Percentiles rank a stretch among this genome's conserved stretches.
Conservation (phyloP, 2,329 filamentous ascomycete genomes). For the Diatrype stigma region DNA sequence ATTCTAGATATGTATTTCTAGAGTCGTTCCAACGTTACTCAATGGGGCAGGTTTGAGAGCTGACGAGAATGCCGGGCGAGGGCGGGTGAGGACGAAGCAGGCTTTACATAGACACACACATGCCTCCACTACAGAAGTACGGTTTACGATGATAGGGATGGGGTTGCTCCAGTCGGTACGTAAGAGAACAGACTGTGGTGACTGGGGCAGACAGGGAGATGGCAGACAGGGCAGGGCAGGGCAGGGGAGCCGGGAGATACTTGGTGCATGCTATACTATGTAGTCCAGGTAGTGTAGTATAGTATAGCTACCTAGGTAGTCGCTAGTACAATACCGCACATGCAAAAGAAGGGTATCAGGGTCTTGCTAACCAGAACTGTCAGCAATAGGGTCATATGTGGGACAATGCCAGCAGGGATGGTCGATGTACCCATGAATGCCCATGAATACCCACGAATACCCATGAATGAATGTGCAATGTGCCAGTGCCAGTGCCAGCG, state of each 20-base stretch:
- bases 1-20: not conserved
- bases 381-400: slow-evolving; percentile 19
- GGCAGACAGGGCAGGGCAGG: not conserved
- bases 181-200: slow-evolving; percentile 4
- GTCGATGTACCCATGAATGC: not conserved
- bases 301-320: not conserved
- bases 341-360: slow-evolving; percentile 22
- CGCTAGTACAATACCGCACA: not conserved
- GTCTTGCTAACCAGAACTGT: slow-evolving; percentile 22
- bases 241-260: not conserved
- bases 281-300: not conserved
- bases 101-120: slow-evolving; percentile 23
- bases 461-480: not conserved
- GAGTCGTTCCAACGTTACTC: not conserved
- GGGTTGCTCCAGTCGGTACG: slow-evolving; percentile 19
- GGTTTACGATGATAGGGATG: slow-evolving; percentile 20
- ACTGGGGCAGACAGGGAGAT: not conserved
- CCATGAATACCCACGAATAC: too few relatives aligned
- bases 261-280: not conserved
- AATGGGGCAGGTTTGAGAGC: slow-evolving; percentile 5
- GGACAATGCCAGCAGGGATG: slow-evolving; percentile 7
- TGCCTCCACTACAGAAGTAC: slow-evolving; percentile 12
- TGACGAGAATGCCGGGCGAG: slow-evolving; percentile 7
- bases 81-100: slow-evolving; percentile 14
- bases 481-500: too few relatives aligned